Percentiles rank a stretch among this genome's conserved stretches.
These are phyloP conservation scores for Cyclostephanos invisitatus DNA, from an alignment of 108 stramenopile genomes.

Conservation along the genomic window DNA sequence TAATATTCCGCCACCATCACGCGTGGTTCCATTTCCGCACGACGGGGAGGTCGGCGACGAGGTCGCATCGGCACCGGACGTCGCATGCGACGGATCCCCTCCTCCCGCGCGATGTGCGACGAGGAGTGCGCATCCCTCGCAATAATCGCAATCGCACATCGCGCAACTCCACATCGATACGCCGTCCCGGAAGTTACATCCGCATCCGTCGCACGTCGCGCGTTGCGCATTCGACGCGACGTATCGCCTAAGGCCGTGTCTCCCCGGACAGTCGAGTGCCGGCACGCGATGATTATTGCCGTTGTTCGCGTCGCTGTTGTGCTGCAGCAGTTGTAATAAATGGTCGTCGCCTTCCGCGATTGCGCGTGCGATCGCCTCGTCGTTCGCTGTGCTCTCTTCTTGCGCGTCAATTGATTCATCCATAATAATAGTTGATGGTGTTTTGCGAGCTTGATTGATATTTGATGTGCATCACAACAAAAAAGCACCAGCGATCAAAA, in stretches of 20 bases:
- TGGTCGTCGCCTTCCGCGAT: constrained; percentile 42
- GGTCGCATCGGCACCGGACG: too few relatives aligned
- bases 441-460: too few relatives aligned
- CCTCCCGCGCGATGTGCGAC: too few relatives aligned
- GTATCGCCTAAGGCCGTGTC: constrained; percentile 35
- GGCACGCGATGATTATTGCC: neutral
- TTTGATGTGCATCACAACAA: too few relatives aligned
- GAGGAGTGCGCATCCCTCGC: constrained; percentile 21
- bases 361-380: constrained; percentile 52
- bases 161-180: constrained; percentile 39
- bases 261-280: constrained; percentile 28
- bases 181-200: constrained; percentile 12
- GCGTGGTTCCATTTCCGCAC: constrained; percentile 1
- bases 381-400: constrained; percentile 36
- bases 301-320: neutral
- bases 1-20: neutral
- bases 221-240: constrained; percentile 29
- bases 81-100: constrained; percentile 13
- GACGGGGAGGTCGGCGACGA: neutral
- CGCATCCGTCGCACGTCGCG: constrained; percentile 43
- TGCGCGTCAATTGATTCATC: too few relatives aligned
- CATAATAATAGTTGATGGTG: too few relatives aligned
- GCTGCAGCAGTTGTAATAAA: neutral
- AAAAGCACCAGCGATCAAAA: too few relatives aligned
- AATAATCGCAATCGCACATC: constrained; percentile 39